These are phyloP conservation scores for Penicillium sp. DNA, from an alignment of 2,329 filamentous ascomycete genomes.

Conservation along the genomic window DNA sequence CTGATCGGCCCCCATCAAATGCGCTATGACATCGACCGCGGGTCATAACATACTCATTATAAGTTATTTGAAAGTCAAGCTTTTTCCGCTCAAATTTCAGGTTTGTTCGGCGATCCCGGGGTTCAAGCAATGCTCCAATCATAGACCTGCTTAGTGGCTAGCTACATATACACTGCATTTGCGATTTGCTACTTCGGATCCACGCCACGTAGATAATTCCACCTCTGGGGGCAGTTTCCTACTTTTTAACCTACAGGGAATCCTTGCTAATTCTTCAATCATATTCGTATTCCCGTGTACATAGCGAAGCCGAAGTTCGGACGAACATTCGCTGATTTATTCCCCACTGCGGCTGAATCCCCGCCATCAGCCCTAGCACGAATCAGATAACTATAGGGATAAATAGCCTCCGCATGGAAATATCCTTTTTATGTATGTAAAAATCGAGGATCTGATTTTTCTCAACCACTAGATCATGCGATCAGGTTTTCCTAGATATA, in stretches of 20 bases:
- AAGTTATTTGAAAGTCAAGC: background rate
- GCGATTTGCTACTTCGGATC: background rate
- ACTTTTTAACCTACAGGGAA: background rate
- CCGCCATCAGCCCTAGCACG: background rate
- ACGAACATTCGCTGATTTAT: background rate
- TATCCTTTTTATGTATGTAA: background rate
- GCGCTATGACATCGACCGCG: conserved; percentile 10
- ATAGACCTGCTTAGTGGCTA: background rate
- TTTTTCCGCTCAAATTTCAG: background rate
- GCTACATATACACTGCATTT: background rate
- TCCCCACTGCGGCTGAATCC: background rate
- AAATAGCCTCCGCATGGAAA: background rate
- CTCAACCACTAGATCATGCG: background rate
- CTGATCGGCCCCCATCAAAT: background rate
- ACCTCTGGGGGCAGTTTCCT: background rate
- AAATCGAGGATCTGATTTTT: background rate
- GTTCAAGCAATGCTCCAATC: background rate
- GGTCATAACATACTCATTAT: background rate
- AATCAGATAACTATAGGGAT: background rate
- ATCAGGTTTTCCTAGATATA: background rate
- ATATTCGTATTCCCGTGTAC: background rate
- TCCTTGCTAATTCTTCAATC: background rate
- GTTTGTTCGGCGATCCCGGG: background rate
- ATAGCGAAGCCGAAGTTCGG: background rate
- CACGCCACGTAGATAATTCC: background rate